Base-by-base conservation (phyloP, 495 filamentous ascomycete genomes). In the Cairneyella variabilis region DNA sequence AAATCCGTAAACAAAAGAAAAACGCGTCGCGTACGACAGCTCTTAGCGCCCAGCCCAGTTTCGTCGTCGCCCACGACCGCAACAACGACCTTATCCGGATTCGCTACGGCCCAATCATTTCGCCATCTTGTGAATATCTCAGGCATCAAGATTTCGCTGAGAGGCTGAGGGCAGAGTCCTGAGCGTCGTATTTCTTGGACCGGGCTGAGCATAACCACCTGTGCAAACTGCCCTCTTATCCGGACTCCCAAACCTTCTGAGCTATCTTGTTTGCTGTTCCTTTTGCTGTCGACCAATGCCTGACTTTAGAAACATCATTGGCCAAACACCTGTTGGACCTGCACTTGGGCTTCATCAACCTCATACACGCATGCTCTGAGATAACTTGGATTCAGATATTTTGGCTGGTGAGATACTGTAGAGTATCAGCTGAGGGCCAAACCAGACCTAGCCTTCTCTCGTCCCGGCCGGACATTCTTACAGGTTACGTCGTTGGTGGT, bases 21-120 rank as follows among this genome's bases (percentile, higher is more conserved):
- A 34, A 34, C 30, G 30, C 30, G 30, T 8, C 30, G 30, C 30
- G 30, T 14, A 8, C 30, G 30, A 14, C 30, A 34, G 25, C 6
- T 21, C 12, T n/a, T 18, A n/a, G 7, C 41, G 41, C n/a, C 41
- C 6, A 7, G 6, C 41, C 5, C 17, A n/a, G n/a, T n/a, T 6
- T 25, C 12, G 17, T n/a, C 41, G 41, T 21, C 20, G 16, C n/a
- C 41, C 16, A 6, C 20, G 17, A 44, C 20, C 20, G 25, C 21
- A n/a, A 21, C n/a, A 21, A n/a, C 16, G 21, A 7, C 17, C 6
- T 11, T 21, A 44, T 6, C 41, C 41, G 38, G 10, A 44, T 21
- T 21, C 41, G 20, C 21, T 21, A n/a, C 3, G 11, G 41, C 41
- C 41, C 41, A 44, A 44, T 44, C 41, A 44, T 44, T 44, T 11